phyloP scores from a whole-genome alignment of 305 asterid species.

The Fraxinus ornus region DNA sequence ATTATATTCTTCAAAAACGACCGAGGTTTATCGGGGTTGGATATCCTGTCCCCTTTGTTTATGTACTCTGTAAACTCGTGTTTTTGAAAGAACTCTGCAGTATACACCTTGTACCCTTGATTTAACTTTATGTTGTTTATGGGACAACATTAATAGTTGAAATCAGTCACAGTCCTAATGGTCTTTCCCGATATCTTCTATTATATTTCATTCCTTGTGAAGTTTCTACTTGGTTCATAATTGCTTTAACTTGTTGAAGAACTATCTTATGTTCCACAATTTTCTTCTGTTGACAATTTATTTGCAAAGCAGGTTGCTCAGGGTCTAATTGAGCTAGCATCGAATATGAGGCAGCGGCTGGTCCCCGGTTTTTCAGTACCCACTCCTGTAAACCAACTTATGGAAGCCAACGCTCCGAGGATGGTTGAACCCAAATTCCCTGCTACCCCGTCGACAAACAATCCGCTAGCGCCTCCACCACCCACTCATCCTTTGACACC shows the following conservation, averaged over 20 bases:
- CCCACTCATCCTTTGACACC: conserved; percentile 28
- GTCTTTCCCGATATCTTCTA: neutral
- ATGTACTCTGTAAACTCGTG: neutral
- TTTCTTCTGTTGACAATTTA: neutral
- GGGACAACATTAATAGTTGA: neutral
- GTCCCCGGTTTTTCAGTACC: conserved; percentile 39
- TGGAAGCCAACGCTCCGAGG: conserved; percentile 21
- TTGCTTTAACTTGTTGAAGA: neutral
- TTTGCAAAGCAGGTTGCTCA: conserved; percentile 59
- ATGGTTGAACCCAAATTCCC: conserved; percentile 35
- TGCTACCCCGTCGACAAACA: conserved; percentile 34
- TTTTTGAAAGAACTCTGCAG: neutral
- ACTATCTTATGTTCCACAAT: neutral
- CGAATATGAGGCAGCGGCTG: conserved; percentile 45
- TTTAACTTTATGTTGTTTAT: neutral
- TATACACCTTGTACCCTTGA: neutral
- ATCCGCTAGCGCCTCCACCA: conserved; percentile 30
- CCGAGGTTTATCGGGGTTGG: neutral
- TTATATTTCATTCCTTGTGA: neutral
- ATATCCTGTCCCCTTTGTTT: neutral
- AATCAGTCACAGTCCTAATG: neutral
- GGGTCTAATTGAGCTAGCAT: conserved; percentile 56
- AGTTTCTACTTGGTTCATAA: neutral
- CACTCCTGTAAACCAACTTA: conserved; percentile 27
- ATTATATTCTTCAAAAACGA: neutral